A percentile compares a stretch with the other conserved stretches of the same genome.
Evolutionary conservation across 441 rosid genomes (phyloP).

Genomic region (Iberis amara): DNA sequence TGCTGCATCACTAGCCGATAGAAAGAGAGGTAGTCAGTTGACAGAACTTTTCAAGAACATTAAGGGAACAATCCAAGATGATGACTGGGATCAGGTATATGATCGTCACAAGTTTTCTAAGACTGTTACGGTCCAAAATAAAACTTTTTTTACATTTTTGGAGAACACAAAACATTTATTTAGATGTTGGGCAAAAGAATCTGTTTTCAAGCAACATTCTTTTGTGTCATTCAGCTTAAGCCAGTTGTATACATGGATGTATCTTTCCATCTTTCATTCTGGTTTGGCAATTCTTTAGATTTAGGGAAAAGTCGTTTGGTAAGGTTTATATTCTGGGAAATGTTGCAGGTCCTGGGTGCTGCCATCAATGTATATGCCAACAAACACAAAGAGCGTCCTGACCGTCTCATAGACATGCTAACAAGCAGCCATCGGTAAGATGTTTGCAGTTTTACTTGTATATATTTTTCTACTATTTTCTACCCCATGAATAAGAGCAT

Average conservation of each 20-base stretch:
- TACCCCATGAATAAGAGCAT: not conserved
- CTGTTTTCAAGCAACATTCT: not conserved
- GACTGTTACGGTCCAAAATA: not conserved
- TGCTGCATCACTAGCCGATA: conserved; percentile 91
- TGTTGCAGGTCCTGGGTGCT: conserved; percentile 81
- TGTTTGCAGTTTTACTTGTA: conserved; percentile 1
- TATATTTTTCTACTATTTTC: not conserved
- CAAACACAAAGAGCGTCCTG: conserved; percentile 96
- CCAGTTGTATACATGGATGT: not conserved
- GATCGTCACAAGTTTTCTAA: not conserved
- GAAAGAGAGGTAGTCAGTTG: conserved; percentile 86
- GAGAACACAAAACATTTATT: not conserved
- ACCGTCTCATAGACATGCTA: conserved; percentile 94
- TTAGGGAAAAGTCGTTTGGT: conserved; percentile 9
- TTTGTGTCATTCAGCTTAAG: not conserved
- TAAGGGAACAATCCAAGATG: conserved; percentile 83
- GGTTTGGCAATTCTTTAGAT: not conserved
- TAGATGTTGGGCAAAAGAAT: not conserved
- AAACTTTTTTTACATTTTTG: not conserved
- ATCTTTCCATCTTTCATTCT: not conserved
- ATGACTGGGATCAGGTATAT: conserved; percentile 96
- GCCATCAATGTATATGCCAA: conserved; percentile 94
- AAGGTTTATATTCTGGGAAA: conserved; percentile 20
- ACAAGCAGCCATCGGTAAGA: conserved; percentile 91
- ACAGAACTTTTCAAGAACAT: conserved; percentile 93